Evolutionary conservation across 2,329 filamentous ascomycete genomes (phyloP), one percentile per base, ranked within the genome.

Genomic region (Fusarium clavum): DNA sequence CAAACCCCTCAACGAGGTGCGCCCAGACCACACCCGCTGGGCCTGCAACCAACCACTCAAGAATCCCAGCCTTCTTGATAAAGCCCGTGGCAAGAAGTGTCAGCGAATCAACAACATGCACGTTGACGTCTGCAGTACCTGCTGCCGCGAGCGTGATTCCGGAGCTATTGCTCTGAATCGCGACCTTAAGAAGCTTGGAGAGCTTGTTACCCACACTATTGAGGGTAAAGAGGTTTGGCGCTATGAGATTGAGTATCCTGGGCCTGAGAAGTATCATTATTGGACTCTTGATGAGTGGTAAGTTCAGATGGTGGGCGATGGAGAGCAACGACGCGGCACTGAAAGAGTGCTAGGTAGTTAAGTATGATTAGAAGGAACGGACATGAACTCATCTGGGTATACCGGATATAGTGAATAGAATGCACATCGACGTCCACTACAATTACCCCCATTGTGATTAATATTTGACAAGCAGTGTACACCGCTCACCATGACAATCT

Each of bases 361-460:
- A 12, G 6, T 11, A 4, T 38, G 34, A 24, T 24, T 24, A 24
- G 24, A 24, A 24, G 24, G 24, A 24, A 24, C 4, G 24, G 24
- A 24, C 24, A 24, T 5, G 24, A 24, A 24, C 24, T 24, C 24
- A 24, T 24, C 24, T 24, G 5, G 22, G 24, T 24, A 24, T 11
- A 12, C 20, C 20, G 20, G 9, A 38, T 3, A 38, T n/a, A 3
- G 18, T 7, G 34, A n/a, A n/a, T n/a, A 38, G 10, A 38, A 38
- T 4, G 0, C 34, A 6, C 9, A 38, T 11, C 3, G 1, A 38
- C 0, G 0, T 5, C 9, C 18, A 7, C 5, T 38, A 18, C 9
- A n/a, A 38, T n/a, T 7, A 0, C 0, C 5, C 10, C 3, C 5
- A 6, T 4, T 38, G 18, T 38, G 34, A 38, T 38, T 38, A 8